These are phyloP conservation scores for Phytophthora niederhauseri DNA, from an alignment of 352 stramenopile genomes.

Conservation along the genomic window DNA sequence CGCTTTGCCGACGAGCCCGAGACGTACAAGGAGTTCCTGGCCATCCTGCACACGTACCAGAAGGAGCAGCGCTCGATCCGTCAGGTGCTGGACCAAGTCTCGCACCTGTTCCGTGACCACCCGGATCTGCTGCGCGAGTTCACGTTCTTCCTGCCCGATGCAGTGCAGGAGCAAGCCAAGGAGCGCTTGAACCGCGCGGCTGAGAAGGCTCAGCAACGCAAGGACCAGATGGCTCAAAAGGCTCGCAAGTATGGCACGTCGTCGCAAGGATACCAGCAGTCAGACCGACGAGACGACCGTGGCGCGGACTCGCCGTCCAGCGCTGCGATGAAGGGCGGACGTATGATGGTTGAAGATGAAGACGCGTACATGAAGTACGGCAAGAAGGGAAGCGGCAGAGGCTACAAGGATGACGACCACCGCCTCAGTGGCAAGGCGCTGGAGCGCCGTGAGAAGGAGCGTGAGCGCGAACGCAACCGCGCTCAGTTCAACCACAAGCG, in stretches of 20 bases:
- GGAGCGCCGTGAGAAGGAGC: constrained; percentile 80
- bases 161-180: constrained; percentile 97
- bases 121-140: constrained; percentile 99
- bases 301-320: constrained; percentile 63
- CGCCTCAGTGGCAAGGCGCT: constrained; percentile 57
- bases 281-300: constrained; percentile 52
- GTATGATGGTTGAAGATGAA: constrained; percentile 51
- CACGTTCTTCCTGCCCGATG: constrained; percentile 99
- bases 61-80: constrained; percentile 99
- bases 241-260: constrained; percentile 47
- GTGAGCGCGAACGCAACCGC: constrained; percentile 79
- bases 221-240: constrained; percentile 67
- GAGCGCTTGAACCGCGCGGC: constrained; percentile 95
- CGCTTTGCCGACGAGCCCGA: constrained; percentile 97
- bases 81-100: constrained; percentile 98
- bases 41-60: constrained; percentile 99
- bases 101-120: constrained; percentile 98
- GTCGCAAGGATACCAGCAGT: constrained; percentile 39
- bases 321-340: constrained; percentile 55
- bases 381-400: constrained; percentile 49
- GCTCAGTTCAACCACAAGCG: constrained; percentile 77
- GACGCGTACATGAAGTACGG: constrained; percentile 44
- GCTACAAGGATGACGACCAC: constrained; percentile 65
- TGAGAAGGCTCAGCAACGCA: constrained; percentile 93
- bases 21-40: constrained; percentile 99